A percentile compares a stretch with the other conserved stretches of the same genome.
Conservation (phyloP, 257 asterid species). For the Lycium barbarum region DNA sequence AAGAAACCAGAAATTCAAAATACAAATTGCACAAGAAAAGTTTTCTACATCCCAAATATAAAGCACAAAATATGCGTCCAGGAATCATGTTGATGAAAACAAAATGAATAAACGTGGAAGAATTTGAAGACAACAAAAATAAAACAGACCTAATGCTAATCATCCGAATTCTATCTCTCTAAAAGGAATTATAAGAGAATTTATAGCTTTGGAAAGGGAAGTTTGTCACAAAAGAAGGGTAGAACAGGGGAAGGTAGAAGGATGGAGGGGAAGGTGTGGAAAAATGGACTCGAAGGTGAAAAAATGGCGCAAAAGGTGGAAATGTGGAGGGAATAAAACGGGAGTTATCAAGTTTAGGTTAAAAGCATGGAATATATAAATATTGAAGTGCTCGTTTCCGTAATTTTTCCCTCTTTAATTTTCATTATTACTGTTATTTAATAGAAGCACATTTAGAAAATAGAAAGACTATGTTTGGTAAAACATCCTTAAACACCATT, state of each 20-base stretch:
- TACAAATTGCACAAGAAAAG: too few species aligned
- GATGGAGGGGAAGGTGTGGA: neutral
- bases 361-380: too few species aligned
- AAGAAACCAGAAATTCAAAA: too few species aligned
- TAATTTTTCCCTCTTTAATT: too few species aligned
- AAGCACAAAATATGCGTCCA: neutral
- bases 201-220: too few species aligned
- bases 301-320: neutral
- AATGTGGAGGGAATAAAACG: neutral
- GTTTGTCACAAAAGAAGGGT: neutral
- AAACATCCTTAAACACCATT: too few species aligned
- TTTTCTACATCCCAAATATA: neutral
- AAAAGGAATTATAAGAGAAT: neutral
- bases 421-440: too few species aligned
- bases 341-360: too few species aligned
- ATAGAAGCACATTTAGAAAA: too few species aligned
- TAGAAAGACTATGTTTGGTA: neutral
- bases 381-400: too few species aligned
- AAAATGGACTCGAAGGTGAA: too few species aligned
- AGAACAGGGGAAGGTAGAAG: neutral
- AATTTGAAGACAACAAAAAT: neutral
- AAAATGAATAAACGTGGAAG: neutral
- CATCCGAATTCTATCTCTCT: neutral
- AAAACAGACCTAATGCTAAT: neutral
- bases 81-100: neutral